These are phyloP conservation scores for Quercus bicolor DNA, from an alignment of 306 rosid species.

Conservation along the genomic window DNA sequence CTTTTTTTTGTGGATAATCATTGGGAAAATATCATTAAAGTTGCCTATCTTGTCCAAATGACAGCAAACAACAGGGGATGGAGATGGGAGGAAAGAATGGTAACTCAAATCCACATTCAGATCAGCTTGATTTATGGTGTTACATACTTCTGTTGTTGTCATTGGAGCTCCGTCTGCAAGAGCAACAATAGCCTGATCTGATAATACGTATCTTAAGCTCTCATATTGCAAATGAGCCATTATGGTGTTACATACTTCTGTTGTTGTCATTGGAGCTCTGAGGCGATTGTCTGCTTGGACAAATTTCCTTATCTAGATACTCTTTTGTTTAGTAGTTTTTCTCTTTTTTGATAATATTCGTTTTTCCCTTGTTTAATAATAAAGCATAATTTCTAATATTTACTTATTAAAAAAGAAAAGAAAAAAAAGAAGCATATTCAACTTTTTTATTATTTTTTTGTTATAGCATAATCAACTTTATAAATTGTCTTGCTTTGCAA, in stretches of 20 bases:
- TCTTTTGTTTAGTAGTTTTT: no score
- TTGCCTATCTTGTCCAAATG: slow-evolving; percentile 54
- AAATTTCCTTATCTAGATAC: no score
- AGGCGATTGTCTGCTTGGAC: no score
- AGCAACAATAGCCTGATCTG: slow-evolving; percentile 80
- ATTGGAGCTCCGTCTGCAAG: slow-evolving; percentile 56
- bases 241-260: no score
- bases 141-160: slow-evolving; percentile 37
- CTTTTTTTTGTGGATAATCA: slow-evolving; percentile 44
- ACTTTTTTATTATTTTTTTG: no score
- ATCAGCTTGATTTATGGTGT: slow-evolving; percentile 57
- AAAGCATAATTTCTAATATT: no score
- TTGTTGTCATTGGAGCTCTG: no score
- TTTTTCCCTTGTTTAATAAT: no score
- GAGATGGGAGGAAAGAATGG: slow-evolving; percentile 44
- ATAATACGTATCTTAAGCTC: slow-evolving; percentile 75
- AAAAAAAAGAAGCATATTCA: no score
- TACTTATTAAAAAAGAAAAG: accelerated
- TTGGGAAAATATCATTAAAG: slow-evolving; percentile 45
- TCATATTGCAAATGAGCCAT: slow-evolving; percentile 90
- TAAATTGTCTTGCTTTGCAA: no score
- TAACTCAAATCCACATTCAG: slow-evolving; percentile 44
- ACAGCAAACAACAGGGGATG: slow-evolving; percentile 70
- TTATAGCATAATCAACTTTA: no score
- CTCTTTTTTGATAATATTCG: no score